Evolutionary conservation across 495 filamentous ascomycete species (phyloP).

Genomic region (Chaetomium tenue): DNA sequence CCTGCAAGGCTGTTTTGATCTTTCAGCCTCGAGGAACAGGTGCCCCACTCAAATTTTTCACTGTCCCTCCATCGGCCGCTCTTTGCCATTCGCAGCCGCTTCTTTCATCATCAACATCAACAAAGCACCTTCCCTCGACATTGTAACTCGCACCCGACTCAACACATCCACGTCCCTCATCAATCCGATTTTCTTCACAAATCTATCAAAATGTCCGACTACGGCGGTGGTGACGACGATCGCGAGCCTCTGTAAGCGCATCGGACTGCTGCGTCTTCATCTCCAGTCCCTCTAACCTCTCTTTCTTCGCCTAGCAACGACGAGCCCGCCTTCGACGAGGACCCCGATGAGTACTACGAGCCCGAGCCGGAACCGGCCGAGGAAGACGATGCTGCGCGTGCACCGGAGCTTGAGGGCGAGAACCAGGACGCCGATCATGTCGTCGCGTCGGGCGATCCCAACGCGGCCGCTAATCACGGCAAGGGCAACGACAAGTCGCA

Average conservation of each 20-base stretch:
- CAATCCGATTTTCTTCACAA: not conserved
- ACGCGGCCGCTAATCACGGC: conserved; percentile 57
- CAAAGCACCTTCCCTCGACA: conserved; percentile 15
- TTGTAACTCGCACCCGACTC: not conserved
- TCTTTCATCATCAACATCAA: conserved; percentile 6
- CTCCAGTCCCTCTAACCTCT: not conserved
- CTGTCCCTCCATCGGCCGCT: conserved; percentile 24
- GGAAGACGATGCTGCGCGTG: conserved; percentile 56
- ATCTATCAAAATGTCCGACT: conserved; percentile 71
- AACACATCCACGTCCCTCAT: not conserved
- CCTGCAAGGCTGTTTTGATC: not conserved
- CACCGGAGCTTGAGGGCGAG: conserved; percentile 46
- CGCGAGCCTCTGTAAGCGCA: conserved; percentile 39
- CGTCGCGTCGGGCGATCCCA: conserved; percentile 67
- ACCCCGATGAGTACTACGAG: conserved; percentile 62
- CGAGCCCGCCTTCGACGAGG: conserved; percentile 57
- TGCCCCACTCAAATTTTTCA: conserved; percentile 36
- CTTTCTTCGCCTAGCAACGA: conserved; percentile 33
- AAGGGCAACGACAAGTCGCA: conserved; percentile 54
- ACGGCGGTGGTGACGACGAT: conserved; percentile 66
- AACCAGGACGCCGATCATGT: conserved; percentile 54
- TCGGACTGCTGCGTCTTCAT: conserved; percentile 16
- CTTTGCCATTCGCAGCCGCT: conserved; percentile 13
- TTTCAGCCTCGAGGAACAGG: conserved; percentile 13
- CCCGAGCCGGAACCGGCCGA: conserved; percentile 58